Base-by-base conservation (phyloP, 2,329 filamentous ascomycete species). In the Fusarium compactum region DNA sequence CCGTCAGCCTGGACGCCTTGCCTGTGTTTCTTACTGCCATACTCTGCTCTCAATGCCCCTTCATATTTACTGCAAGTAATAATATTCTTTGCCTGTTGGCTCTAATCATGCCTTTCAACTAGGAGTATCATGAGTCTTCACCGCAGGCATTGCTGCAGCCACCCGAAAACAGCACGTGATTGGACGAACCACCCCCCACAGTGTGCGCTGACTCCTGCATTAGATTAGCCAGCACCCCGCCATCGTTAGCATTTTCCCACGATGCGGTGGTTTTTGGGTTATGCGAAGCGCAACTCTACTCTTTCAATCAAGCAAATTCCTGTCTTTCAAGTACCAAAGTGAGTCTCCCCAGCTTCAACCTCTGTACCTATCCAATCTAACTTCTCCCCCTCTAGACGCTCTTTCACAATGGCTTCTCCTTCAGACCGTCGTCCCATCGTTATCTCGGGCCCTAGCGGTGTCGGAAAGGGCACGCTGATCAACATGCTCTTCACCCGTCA, bases 401-500 rank as follows among this genome's bases (percentile, higher is more conserved):
- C 50, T 27, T 67, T 74, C 67, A 63, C 69, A 63, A 76, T 76
- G 74, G 67, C 72, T 58, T 70, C 48, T 43, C 82, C 84, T 16
- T 72, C 81, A 57, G 85, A 88, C 76, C 81, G 81, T 71, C 87
- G 88, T 32, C 92, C 92, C 16, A 85, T 95, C 76, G 90, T 96
- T 74, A 91, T 96, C 80, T 93, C 90, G 51, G 93, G 93, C 59
- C 93, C 93, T 67, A 92, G 89, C 14, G 93, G 93, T 78, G 89
- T 93, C 50, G 93, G 93, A 73, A 96, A 96, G 82, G 92, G 91
- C 74, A 96, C 92, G 20, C 89, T 95, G 69, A 90, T 92, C 80
- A 90, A 90, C 77, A 85, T 88, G 52, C 89, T 95, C 52, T 91
- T 94, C 78, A 82, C 85, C 47, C 75, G 77, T 62, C 82, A 87